phyloP scores from a whole-genome alignment of 441 rosid species.

The Cnidoscolus chayamansa region DNA sequence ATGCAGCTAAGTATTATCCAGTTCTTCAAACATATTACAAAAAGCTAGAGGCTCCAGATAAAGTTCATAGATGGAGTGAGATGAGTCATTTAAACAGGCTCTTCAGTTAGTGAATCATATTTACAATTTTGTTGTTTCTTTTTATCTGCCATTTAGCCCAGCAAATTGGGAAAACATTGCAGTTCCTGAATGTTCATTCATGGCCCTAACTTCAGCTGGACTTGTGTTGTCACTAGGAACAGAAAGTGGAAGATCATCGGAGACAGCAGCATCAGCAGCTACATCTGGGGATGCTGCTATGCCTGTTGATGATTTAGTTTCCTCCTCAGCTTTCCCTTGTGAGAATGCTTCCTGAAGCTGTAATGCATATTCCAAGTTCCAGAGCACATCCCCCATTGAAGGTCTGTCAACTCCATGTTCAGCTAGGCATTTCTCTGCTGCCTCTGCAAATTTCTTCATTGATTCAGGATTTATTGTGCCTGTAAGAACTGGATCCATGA shows the following conservation, averaged over 20 bases:
- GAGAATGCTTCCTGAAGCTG: conserved; percentile 82
- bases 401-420: conserved; percentile 86
- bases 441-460: conserved; percentile 81
- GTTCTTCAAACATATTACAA: conserved; percentile 23
- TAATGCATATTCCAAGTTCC: conserved; percentile 91
- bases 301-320: conserved; percentile 31
- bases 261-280: conserved; percentile 9
- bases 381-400: conserved; percentile 92
- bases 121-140: neutral
- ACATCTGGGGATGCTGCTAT: conserved; percentile 20
- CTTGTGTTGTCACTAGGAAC: conserved; percentile 36
- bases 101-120: neutral
- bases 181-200: conserved; percentile 59
- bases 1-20: neutral
- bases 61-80: too few relatives aligned
- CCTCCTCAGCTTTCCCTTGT: conserved; percentile 53
- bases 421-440: conserved; percentile 81
- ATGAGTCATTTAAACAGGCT: neutral
- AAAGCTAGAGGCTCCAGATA: neutral
- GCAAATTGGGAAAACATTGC: conserved; percentile 55
- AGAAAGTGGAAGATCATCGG: conserved; percentile 32
- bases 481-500: conserved; percentile 64
- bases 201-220: conserved; percentile 39
- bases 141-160: conserved; percentile 52
- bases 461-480: conserved; percentile 72